Evolutionary conservation across 2,329 filamentous ascomycete genomes (phyloP), one percentile per base, ranked within the genome.

Genomic region (Hypoxylon sp.): DNA sequence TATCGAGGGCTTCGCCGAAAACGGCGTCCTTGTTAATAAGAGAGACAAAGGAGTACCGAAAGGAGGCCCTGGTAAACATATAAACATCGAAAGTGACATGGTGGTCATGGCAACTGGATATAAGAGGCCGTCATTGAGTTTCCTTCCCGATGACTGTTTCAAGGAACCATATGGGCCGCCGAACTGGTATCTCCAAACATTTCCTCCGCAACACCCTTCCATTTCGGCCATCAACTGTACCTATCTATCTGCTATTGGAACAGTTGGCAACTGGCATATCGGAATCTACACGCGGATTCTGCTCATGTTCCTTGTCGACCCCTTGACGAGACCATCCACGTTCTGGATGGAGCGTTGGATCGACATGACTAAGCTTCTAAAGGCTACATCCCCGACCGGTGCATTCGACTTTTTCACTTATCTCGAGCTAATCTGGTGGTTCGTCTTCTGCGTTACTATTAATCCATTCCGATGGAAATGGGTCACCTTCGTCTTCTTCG

Each of bases 401-500:
- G 92, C 92, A 0, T 95, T 96, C 72, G 92, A 96, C 75, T 96
- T 96, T 80, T 96, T 96, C 76, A 96, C 93, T 0, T 96, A 96
- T 72, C 84, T 91, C 0, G 93, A 97, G 78, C 80, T 96, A 52
- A 75, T 96, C 3, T 96, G 92, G 82, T 96, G 93, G 93, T 96
- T 95, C 70, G 76, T 88, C 4, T 96, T 96, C 73, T 90, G 90
- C 60, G 88, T 95, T 42, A 80, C 85, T 3, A 85, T 96, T 72
- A 96, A 96, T 74, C 93, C 93, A 0, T 96, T 96, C 78, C 82
- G 93, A 7, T 96, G 93, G 92, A 96, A 96, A 81, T 96, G 93
- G 93, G 91, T 90, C 0, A 75, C 89, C 0, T 96, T 96, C 75
- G 92, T 96, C 14, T 89, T 96, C 72, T 91, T 91, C 64, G 93